Base-by-base conservation (phyloP, 495 filamentous ascomycete genomes). In the Xylaria venustula region DNA sequence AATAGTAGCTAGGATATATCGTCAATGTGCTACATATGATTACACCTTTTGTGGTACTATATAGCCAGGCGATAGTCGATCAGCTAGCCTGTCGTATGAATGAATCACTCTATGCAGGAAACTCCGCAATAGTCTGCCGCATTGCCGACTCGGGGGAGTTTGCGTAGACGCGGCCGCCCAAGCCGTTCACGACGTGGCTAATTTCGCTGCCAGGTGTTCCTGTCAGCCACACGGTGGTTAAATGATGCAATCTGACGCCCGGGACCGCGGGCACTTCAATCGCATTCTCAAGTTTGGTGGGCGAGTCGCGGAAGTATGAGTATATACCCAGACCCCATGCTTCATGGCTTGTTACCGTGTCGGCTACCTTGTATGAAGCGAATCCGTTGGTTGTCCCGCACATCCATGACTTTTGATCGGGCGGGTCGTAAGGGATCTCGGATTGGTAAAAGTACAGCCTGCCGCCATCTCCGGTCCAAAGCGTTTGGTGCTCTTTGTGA, bases 391-490 rank as follows among this genome's bases (percentile, higher is more conserved):
- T 41, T 15, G 15, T 40, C 42, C 69, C 63, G 42, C 61, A 58
- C 67, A 59, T 72, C 69, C 69, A 72, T 1, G 63, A 67, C 28
- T 60, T 46, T 45, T 72, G 69, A 51, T 66, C 55, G 23, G 69
- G 69, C 5, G 69, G 69, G 17, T 70, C 69, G 42, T 72, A 72
- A 4, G 69, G 69, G 26, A 72, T 63, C 26, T 72, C 69, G 28
- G 69, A 72, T 54, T 72, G 69, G 47, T 72, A 72, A 57, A 72
- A 70, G 51, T 72, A 72, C 8, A 72, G 28, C 3, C 67, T 65
- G 23, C 69, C 69, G 36, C 63, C 61, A 25, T 72, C 64, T n/a
- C 69, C 69, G 32, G 64, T 72, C 69, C 69, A 72, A 47, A 72
- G 61, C 9, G 69, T 72, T 40, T 72, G 69, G 42, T 69, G 63